Base-by-base conservation (phyloP, 345 rosid species). In the Citrus glauca region DNA sequence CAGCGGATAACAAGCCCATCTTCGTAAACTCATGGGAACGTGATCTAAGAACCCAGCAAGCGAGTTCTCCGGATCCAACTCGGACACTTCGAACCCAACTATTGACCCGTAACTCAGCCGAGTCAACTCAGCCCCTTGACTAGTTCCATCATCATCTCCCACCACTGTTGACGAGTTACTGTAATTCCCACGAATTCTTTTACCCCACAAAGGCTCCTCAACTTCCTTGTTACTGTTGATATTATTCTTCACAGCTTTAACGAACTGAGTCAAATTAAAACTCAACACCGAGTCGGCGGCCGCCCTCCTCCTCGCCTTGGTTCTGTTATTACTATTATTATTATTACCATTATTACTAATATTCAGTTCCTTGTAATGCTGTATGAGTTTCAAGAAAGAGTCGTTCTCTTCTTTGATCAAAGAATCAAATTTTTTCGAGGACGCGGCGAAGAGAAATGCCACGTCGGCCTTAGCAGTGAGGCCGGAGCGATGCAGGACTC, bases 1-100 rank as follows among this genome's bases (percentile, higher is more conserved):
- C 97, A 96, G 91, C 27, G 97, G 92, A 53, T 92, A 95, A 82
- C 95, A 88, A 10, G 97, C 98, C 98, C 99, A 95, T 71, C 99
- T 79, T 65, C 91, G 78, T 77, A 96, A 65, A 78, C 88, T 85
- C 82, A 94, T 81, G 0, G 97, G 97, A 40, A 91, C 91, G 57
- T 88, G 88, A 42, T 91, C 91, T 65, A 96, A 45, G 28, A 96
- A 96, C 56, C 98, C 99, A 13, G 93, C 79, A 0, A 96, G 86
- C 72, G 99, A 90, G 87, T 89, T 87, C 82, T 96, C 98, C 28
- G 98, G 93, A 84, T 94, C 97, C 71, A 96, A 88, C 86, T 94
- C 99, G 45, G 77, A 85, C 65, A 85, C 90, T 24, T 91, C 95
- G 74, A 96, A 96, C 14, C 93, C 88, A 66, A 90, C 89, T n/a